Evolutionary conservation across 805 yeast species (phyloP), one percentile per base, ranked within the genome.

Genomic region (Cyberlindnera veronae): DNA sequence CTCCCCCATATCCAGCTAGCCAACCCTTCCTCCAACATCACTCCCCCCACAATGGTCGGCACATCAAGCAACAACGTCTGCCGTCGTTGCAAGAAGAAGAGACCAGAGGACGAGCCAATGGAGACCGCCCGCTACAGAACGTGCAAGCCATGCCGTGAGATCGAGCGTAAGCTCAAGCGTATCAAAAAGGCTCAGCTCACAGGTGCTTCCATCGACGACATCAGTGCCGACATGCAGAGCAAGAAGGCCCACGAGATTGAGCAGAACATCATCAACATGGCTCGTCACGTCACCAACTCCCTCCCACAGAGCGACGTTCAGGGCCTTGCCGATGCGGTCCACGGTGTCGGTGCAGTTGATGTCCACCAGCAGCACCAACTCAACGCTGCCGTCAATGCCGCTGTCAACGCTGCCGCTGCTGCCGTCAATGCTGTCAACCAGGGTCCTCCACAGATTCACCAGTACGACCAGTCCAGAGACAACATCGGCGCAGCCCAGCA

Each of bases 61-160:
- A 23, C 39, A 8, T 21, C 43, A 14, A 45, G 34, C 24, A 43
- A 39, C 44, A 48, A 45, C 30, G 50, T 45, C 30, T 55, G 60
- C 38, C 60, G 60, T 38, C 57, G 60, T 17, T 55, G 60, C 32
- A 55, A 55, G 49, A 55, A 55, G 57, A 55, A 55, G 49, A 54
- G 60, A 41, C 52, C 55, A 1, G 45, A 42, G n/a, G 57, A 55
- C 20, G 60, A 55, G 38, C 57, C 60, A 2, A 39, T 52, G 37
- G 60, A 55, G 34, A 55, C 60, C 5, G 55, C 58, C n/a, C 54
- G 58, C 15, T 55, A 55, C 48, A 52, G 58, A 48, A 55, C 60
- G 8, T 55, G 60, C 27, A 50, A 55, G 38, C 60, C 60, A 28
- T 55, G 60, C 32, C 50, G 60, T 37, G 60, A 55, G 47, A 51